A percentile compares a stretch with the other conserved stretches of the same genome.
Conservation (phyloP, 2,329 filamentous ascomycete species). For the Lecanosticta acicola region DNA sequence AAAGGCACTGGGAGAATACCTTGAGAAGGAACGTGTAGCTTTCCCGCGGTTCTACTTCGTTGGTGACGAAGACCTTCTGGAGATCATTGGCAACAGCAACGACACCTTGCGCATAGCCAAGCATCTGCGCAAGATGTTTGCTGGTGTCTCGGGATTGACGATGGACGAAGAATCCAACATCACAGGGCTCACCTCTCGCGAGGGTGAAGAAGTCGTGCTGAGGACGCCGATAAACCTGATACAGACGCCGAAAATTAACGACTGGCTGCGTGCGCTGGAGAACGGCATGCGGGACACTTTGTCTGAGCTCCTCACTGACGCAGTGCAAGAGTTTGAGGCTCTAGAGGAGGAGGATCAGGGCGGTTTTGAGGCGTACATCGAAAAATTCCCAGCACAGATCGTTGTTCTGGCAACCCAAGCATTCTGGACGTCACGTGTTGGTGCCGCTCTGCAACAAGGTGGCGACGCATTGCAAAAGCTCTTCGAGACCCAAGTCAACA, state of each 20-base stretch:
- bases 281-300: slow-evolving; percentile 90
- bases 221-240: slow-evolving; percentile 88
- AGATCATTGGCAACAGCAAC: slow-evolving; percentile 99
- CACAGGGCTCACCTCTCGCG: slow-evolving; percentile 87
- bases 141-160: slow-evolving; percentile 80
- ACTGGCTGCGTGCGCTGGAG: slow-evolving; percentile 94
- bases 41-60: slow-evolving; percentile 99
- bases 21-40: slow-evolving; percentile 93
- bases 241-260: slow-evolving; percentile 95
- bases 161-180: slow-evolving; percentile 91
- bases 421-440: slow-evolving; percentile 86
- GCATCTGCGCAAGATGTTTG: slow-evolving; percentile 99
- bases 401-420: slow-evolving; percentile 91
- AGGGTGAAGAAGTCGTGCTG: slow-evolving; percentile 80
- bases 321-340: slow-evolving; percentile 70
- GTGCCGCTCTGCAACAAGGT: slow-evolving; percentile 66
- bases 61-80: slow-evolving; percentile 92
- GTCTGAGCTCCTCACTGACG: slow-evolving; percentile 82
- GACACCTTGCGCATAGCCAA: slow-evolving; percentile 94
- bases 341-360: slow-evolving; percentile 63
- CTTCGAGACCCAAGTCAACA: slow-evolving; percentile 75
- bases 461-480: slow-evolving; percentile 64
- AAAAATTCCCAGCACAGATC: slow-evolving; percentile 82
- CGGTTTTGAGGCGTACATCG: slow-evolving; percentile 74
- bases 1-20: slow-evolving; percentile 95